Percentiles rank a stretch among this genome's conserved stretches.
Conservation (phyloP, 2,329 filamentous ascomycete genomes). For the Knoxdaviesia proteae region DNA sequence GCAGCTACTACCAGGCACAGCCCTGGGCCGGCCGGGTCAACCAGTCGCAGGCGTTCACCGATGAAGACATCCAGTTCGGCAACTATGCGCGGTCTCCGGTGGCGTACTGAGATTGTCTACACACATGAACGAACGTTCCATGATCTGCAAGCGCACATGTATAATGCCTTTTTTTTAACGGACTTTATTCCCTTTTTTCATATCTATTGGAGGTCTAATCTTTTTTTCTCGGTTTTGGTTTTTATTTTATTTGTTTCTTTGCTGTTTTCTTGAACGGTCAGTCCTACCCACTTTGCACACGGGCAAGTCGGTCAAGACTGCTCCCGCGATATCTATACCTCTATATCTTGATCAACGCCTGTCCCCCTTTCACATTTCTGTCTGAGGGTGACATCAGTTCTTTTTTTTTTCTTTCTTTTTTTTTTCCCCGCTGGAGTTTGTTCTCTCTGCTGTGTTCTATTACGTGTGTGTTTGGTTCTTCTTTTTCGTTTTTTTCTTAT, state of each 20-base stretch:
- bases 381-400: not conserved
- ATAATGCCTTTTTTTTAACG: not conserved
- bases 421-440: not conserved
- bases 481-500: not conserved
- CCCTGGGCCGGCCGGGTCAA: too few species aligned
- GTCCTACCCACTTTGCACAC: not conserved
- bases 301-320: not conserved
- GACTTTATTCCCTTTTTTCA: not conserved
- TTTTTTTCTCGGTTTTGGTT: not conserved
- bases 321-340: not conserved
- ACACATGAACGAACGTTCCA: too few species aligned
- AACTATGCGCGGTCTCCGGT: not conserved
- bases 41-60: not conserved
- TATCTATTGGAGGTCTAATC: not conserved
- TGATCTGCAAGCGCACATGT: not conserved
- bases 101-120: too few species aligned
- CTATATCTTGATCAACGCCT: not conserved
- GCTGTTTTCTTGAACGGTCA: not conserved
- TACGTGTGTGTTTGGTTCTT: not conserved
- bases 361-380: too few species aligned
- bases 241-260: not conserved
- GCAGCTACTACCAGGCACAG: too few species aligned
- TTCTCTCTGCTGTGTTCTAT: not conserved
- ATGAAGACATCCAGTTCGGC: not conserved
- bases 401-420: slow-evolving; percentile 1